Base-by-base conservation (phyloP, 169 alveolate species). In the Cryptosporidium ubiquitum region DNA sequence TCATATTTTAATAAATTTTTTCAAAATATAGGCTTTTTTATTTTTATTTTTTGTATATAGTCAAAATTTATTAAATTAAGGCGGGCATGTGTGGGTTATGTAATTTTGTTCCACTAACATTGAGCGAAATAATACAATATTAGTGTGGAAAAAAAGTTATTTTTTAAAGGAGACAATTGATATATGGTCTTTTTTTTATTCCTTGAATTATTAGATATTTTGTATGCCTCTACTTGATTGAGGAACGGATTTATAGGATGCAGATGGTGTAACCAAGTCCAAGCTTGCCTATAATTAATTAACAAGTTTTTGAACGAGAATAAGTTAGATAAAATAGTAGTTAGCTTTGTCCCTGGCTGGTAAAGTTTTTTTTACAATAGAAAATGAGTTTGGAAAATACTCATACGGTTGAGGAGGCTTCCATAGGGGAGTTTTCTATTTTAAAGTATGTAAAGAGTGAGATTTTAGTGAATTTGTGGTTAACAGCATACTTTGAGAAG, bases 401-500 rank as follows among this genome's bases (percentile, higher is more conserved):
- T 26, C 23, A n/a, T 18, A 9, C n/a, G n/a, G 51, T 49, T 35
- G 71, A 37, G 47, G 29, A 58, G 35, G 14, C 16, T 31, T 37
- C 71, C 14, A 4, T 64, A 29, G 71, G 71, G 18, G 89, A 79
- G n/a, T 58, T 44, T 60, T 64, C 89, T 9, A 66, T 79, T 42
- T n/a, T 64, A 14, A 79, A 79, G 61, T 79, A 79, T 29, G 74
- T 79, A 9, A 61, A 58, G 66, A 42, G 68, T 29, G 89, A 64
- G 39, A n/a, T 26, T n/a, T 44, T 79, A 23, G 60, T 64, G 55
- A 79, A 61, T 64, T 61, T 79, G 68, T 79, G 89, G 89, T 14
- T 79, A 31, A n/a, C 68, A 37, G 74, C 89, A 31, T 79, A 61
- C 37, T 79, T 23, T 33, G 89, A 79, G 40, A 79, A 64, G 23